Evolutionary conservation across 2,329 filamentous ascomycete species (phyloP).

Genomic region (Chaetomiaceae sp.): DNA sequence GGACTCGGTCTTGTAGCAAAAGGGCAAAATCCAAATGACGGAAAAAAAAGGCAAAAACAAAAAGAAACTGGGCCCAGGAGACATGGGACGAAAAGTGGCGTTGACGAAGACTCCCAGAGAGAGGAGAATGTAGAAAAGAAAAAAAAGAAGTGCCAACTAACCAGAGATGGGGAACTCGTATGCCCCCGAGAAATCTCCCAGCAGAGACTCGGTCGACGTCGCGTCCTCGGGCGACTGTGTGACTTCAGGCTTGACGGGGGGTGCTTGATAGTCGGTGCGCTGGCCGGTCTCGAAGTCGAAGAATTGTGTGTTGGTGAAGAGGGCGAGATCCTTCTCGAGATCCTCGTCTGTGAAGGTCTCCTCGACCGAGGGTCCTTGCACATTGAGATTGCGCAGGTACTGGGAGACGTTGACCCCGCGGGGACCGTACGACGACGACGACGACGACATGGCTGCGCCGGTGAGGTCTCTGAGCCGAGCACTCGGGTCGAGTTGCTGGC

Average conservation of each 20-base stretch:
- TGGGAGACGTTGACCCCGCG: conserved; percentile 84
- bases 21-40: background rate
- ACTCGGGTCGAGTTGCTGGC: conserved; percentile 2
- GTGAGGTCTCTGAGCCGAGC: background rate
- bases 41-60: background rate
- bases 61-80: too few relatives aligned
- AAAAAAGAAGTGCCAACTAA: conserved; percentile 31
- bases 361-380: conserved; percentile 48
- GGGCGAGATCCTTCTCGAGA: conserved; percentile 65
- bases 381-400: conserved; percentile 83
- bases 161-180: conserved; percentile 47
- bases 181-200: conserved; percentile 42
- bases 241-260: conserved; percentile 40
- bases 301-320: conserved; percentile 80
- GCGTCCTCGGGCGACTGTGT: conserved; percentile 34
- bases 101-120: conserved; percentile 3
- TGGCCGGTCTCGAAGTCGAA: conserved; percentile 71
- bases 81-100: too few relatives aligned
- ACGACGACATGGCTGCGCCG: conserved; percentile 48
- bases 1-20: background rate
- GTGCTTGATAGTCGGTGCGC: conserved; percentile 52
- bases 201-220: conserved; percentile 36
- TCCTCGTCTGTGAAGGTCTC: conserved; percentile 63
- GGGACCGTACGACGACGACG: conserved; percentile 60
- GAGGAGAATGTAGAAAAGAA: conserved; percentile 4